Conservation (phyloP, 176 grass and related monocot species). For the Aegilops sharonensis region DNA sequence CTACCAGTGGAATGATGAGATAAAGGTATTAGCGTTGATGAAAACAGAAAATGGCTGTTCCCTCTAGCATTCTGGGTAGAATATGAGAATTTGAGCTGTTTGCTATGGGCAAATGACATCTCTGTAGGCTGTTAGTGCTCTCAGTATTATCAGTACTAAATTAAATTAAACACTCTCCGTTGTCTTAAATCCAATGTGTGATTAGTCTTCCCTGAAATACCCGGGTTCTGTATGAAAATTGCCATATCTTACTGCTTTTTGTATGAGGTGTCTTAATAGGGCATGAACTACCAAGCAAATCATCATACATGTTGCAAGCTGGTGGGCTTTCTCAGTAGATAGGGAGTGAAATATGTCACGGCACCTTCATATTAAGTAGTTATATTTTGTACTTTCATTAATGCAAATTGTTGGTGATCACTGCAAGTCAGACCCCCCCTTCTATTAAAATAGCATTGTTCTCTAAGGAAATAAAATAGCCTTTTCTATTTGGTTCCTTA, state of each 20-base stretch:
- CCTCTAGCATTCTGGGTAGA: neutral
- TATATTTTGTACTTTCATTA: neutral
- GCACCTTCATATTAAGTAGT: neutral
- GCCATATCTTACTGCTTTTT: neutral
- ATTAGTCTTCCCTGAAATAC: neutral
- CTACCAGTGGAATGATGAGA: neutral
- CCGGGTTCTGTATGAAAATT: neutral
- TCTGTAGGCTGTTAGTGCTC: neutral
- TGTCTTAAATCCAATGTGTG: neutral
- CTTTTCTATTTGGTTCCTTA: neutral
- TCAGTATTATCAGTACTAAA: neutral
- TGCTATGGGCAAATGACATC: neutral
- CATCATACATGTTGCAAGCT: neutral
- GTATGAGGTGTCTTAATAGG: neutral
- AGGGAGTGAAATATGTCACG: neutral
- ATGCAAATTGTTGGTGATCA: neutral
- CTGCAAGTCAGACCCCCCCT: neutral
- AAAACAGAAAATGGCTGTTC: slow-evolving; percentile 10
- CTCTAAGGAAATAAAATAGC: neutral
- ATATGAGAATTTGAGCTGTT: neutral
- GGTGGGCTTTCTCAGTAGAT: neutral
- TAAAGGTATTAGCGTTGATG: neutral
- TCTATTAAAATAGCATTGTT: neutral
- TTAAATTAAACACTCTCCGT: neutral
- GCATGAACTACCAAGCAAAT: neutral